Base-by-base conservation (phyloP, 2,329 filamentous ascomycete genomes). In the Colletotrichum tanaceti region DNA sequence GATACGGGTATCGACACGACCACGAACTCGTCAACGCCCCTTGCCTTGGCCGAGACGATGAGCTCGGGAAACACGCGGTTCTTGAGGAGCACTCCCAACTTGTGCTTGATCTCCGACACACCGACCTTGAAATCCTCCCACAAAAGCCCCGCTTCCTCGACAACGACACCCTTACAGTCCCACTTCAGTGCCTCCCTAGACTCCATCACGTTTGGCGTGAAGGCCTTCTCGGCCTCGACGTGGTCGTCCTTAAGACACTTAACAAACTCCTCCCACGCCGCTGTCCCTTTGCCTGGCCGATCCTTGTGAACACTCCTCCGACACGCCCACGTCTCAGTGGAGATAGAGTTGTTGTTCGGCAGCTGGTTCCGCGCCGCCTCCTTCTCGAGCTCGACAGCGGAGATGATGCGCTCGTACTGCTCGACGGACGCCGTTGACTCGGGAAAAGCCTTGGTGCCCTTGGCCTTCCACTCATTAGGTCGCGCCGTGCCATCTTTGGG, bases 1-100 rank as follows among this genome's bases (percentile, higher is more conserved):
- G 76, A 77, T 20, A 89, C 78, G 20, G 87, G 80, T 46, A 91
- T 83, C 61, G 87, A 89, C 35, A 90, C 81, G 3, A 90, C 82
- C 9, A 89, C 62, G 65, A 90, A 86, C 74, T 88, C 85, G 5
- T 66, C 70, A 9, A 43, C 71, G 1, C 77, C 75, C n/a, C 81
- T 74, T 1, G 77, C 79, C 10, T 82, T 80, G 13, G 82, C 81
- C 46, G 88, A 87, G 63, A 91, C 79, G 75, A 92, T 87, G 58
- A 93, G 76, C 2, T 90, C 87, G 18, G 89, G 85, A 72, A 93
- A 94, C 2, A 87, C 85, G 58, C 91, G 87, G 71, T 89, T 85
- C 66, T 84, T 83, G 9, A 93, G 80, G n/a, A 87, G 83, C 63
- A 65, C 50, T 20, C 59, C 68, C 60, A 93, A 83, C 53, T 82